Evolutionary conservation across 805 yeast genomes (phyloP), one percentile per base, ranked within the genome.

Genomic region (Cyberlindnera petersonii): DNA sequence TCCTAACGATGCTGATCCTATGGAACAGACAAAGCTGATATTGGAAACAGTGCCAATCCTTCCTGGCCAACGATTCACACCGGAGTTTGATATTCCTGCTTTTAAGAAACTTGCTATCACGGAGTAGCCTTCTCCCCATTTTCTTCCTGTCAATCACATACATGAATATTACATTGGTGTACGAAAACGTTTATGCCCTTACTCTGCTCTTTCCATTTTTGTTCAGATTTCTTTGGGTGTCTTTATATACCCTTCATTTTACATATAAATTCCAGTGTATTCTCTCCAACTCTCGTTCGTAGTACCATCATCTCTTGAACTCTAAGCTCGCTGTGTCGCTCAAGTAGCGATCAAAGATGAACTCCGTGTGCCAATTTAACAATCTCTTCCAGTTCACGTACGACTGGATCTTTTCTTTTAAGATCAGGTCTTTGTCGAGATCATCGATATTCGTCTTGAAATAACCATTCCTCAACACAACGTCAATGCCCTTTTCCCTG

Each of bases 51-150:
- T 80, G 16, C 96, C 96, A 3, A 74, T 89, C 30, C 62, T 87
- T 31, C 95, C 95, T 1, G 95, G 95, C 14, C 95, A 87, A 55
- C 51, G 65, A 36, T 78, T 79, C 53, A 74, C 78, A 15, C 75
- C 72, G 20, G 73, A 77, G 47, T 84, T 84, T 56, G 74, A 75
- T 32, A 74, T 77, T 26, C 86, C 93, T 10, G 93, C 86, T 11
- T 72, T 64, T 43, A 61, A 76, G 55, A 82, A 85, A 63, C 56
- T 63, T 9, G 37, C 31, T 21, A 34, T 47, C 24, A 8, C 9
- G 11, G 36, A 48, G 8, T 8, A 17, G 14, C 29, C 9, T 23
- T 24, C 17, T 15, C n/a, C n/a, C n/a, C n/a, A n/a, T n/a, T n/a
- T n/a, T n/a, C n/a, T n/a, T n/a, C n/a, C n/a, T n/a, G n/a, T n/a